These are phyloP conservation scores for Barnettozyma pratensis DNA, from an alignment of 805 yeast species.

Conservation along the genomic window DNA sequence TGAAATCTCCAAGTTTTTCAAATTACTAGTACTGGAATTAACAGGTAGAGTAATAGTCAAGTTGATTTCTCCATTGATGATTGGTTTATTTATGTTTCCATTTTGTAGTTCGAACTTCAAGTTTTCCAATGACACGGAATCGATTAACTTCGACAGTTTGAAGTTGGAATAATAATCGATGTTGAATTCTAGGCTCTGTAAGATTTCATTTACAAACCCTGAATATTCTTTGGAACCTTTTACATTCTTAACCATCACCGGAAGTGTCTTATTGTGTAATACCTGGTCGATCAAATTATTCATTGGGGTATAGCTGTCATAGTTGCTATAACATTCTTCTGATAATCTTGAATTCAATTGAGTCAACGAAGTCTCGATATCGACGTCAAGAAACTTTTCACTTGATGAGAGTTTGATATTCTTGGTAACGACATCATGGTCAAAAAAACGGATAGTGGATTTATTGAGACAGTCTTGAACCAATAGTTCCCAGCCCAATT, in stretches of 20 bases:
- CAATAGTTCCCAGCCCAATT: constrained; percentile 31
- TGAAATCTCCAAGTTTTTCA: constrained; percentile 27
- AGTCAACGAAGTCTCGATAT: constrained; percentile 9
- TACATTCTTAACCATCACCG: constrained; percentile 16
- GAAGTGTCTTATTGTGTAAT: constrained; percentile 15
- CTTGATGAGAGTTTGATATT: constrained; percentile 14
- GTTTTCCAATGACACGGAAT: constrained; percentile 34
- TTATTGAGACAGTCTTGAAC: constrained; percentile 32
- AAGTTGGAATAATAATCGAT: constrained; percentile 14
- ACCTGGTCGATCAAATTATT: constrained; percentile 10
- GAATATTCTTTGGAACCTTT: constrained; percentile 20
- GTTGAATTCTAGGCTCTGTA: constrained; percentile 11
- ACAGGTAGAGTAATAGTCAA: constrained; percentile 29
- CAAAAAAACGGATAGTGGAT: constrained; percentile 27
- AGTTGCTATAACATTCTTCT: constrained; percentile 8
- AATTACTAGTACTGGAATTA: constrained; percentile 14
- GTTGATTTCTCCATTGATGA: constrained; percentile 34
- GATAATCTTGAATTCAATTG: constrained; percentile 4
- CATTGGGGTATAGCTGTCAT: constrained; percentile 13
- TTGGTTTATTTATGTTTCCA: constrained; percentile 29
- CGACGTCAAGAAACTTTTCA: constrained; percentile 9
- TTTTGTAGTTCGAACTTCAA: constrained; percentile 30
- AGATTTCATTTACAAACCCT: constrained; percentile 17
- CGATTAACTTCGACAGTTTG: constrained; percentile 21
- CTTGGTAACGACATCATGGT: constrained; percentile 6